Base-by-base conservation (phyloP, 257 asterid genomes). In the Forsythia viridissima region DNA sequence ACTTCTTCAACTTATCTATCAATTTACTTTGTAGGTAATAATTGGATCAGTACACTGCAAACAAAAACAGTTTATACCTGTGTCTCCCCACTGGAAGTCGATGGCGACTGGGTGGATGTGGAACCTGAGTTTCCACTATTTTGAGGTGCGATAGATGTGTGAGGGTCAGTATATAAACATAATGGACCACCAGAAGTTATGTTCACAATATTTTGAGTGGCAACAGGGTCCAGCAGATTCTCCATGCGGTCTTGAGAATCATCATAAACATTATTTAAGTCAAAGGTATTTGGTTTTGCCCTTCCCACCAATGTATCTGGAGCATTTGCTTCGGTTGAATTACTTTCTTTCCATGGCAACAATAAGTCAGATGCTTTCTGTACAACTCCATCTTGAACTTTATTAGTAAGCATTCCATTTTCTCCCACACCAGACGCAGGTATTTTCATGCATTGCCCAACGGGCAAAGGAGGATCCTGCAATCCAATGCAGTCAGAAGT, bases 51-150 rank as follows among this genome's bases (percentile, higher is more conserved):
- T 48, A 36, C 10, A 37, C 65, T 71, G 41, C 76, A 63, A 18
- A 73, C 77, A 40, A 37, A 78, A 76, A 61, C 67, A 61, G 73
- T 46, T 34, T 59, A 74, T 72, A 95, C 98, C 98, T 93, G 97
- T 36, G 91, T 87, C 82, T 95, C 99, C 80, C 92, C 97, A 83
- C 94, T 93, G 77, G 97, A 93, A 84, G 90, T 90, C 75, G 98
- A 94, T 59, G 90, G 92, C 59, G 98, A 94, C 72, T 82, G 94
- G 85, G 91, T 84, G 48, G 90, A 83, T 3, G 91, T 84, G 74
- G 94, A 93, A 80, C 92, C 93, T 12, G 97, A 87, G 85, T 89
- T 89, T 80, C 90, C 90, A 93, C 96, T 91, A 72, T 86, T 85
- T 73, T 88, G 92, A 80, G 94, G 84, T 13, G 93, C 92, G 83